A percentile compares a stretch with the other conserved stretches of the same genome.
Conservation (phyloP, 2,329 filamentous ascomycete genomes). For the Stemphylium beticola region DNA sequence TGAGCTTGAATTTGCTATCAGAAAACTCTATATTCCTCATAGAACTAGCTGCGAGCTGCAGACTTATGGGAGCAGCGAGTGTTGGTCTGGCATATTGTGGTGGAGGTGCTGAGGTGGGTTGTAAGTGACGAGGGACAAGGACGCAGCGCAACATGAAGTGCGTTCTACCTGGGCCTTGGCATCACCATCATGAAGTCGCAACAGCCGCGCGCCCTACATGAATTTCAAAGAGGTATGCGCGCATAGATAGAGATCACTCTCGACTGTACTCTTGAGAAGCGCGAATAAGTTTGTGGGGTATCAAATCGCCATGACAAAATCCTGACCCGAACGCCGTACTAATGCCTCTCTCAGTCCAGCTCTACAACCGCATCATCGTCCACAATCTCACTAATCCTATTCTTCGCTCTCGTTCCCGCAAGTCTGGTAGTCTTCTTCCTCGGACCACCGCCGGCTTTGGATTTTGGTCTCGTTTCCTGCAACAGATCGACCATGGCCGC, state of each 20-base stretch:
- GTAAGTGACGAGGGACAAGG: background rate
- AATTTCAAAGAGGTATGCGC: background rate
- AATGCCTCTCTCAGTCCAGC: constrained; percentile 26
- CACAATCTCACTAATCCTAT: constrained; percentile 26
- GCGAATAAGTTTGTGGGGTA: constrained; percentile 4
- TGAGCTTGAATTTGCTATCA: background rate
- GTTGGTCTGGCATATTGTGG: background rate
- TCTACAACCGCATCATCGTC: constrained; percentile 34
- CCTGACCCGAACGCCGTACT: constrained; percentile 1
- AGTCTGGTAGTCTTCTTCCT: constrained; percentile 14
- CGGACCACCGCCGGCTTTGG: background rate
- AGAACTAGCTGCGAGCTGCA: background rate
- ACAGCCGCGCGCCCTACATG: background rate
- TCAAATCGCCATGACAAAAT: constrained; percentile 6
- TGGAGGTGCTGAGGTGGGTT: background rate
- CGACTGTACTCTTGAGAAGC: background rate
- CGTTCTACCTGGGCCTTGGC: constrained; percentile 6
- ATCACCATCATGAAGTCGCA: background rate
- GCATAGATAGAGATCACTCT: too few species aligned
- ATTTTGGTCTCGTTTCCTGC: constrained; percentile 7
- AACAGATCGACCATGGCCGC: constrained; percentile 3
- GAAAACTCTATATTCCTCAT: background rate
- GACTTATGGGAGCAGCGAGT: background rate
- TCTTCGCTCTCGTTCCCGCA: constrained; percentile 17
- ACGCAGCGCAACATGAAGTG: background rate